Evolutionary conservation across 352 stramenopile species (phyloP), one percentile per base, ranked within the genome.

Genomic region (Phytophthora europaea): DNA sequence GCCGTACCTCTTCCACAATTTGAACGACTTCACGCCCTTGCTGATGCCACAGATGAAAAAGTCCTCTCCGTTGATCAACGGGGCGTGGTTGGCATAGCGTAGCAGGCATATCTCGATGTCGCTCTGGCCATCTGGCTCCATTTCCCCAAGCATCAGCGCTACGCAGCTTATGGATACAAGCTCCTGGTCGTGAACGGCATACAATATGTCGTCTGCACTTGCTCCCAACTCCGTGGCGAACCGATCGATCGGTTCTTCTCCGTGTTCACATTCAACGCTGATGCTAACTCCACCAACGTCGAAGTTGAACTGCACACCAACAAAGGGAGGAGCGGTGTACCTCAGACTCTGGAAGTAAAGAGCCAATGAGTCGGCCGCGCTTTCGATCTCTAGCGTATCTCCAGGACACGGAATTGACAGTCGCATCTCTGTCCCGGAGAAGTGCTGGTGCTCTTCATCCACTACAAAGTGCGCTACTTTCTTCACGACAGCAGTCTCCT

Each of bases 401-500:
- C 68, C 56, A 45, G 87, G 85, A 52, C 60, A 80, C 20, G 89
- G 87, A 31, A 96, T 73, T 10, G 78, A 78, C 34, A 96, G 62
- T 8, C 85, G 77, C 81, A 96, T 92, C 53, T 96, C 87, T 8
- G 89, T 96, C 13, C 89, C 89, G 3, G 89, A 94, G 56, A 96
- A 94, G 33, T 81, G 63, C 12, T 87, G 70, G 40, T 95, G 87
- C 4, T 65, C 62, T 72, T 93, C 87, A 55, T 83, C 59, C 4
- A 96, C 73, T 1, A 78, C 65, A 51, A 93, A 96, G 43, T 90
- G 82, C 0, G 76, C 61, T 8, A 93, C 76, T 28, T 79, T 78
- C 70, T 92, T 83, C 38, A 94, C 75, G 4, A 92, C 73, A 2
- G 89, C 87, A 2, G 78, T 76, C 58, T 94, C 78, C 43, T 91